Base-by-base conservation (phyloP, 2,329 filamentous ascomycete genomes). In the Pseudogymnoascus sp. region DNA sequence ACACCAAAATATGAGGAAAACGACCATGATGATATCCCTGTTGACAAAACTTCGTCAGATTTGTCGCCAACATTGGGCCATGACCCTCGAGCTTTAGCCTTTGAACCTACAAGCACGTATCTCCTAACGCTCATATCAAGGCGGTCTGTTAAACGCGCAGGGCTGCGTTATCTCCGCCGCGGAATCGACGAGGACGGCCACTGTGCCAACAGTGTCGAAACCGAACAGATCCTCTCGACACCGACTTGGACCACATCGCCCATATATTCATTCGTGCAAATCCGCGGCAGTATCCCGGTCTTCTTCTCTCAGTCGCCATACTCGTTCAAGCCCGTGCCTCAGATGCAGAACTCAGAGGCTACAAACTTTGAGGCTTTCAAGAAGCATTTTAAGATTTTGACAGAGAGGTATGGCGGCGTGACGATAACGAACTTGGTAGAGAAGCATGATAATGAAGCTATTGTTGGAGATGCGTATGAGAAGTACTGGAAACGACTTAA, bases 251-350 rank as follows among this genome's bases (percentile, higher is more conserved):
- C 85, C 16, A 72, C 80, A 0, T 76, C 80, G 0, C 90, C 85
- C 67, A 80, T 88, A 2, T 90, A 91, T 73, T 96, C 92, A 0
- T 95, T 96, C 69, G 78, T 95, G 3, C 94, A 99, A 72, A 80
- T 92, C 23, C 84, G 94, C 66, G 93, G 92, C 5, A 97, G 92
- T 22, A 96, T 97, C 66, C 94, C 94, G 0, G 76, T 97, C 0
- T 97, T 94, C 78, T 99, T 97, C 72, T 95, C 92, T 0, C 94
- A 99, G 71, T 91, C 90, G 0, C 92, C 93, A 0, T 97, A 96
- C 74, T 92, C 91, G 8, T 84, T 97, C 67, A 97, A 96, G 71
- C 94, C 94, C 0, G 82, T 89, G 9, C 92, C 93, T 0, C 83
- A 90, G 12, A 78, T 95, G 36, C 90, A 92, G 72, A 92, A 96